Conservation (phyloP, 1,139 yeast genomes). For the Maudiozyma humilis region DNA sequence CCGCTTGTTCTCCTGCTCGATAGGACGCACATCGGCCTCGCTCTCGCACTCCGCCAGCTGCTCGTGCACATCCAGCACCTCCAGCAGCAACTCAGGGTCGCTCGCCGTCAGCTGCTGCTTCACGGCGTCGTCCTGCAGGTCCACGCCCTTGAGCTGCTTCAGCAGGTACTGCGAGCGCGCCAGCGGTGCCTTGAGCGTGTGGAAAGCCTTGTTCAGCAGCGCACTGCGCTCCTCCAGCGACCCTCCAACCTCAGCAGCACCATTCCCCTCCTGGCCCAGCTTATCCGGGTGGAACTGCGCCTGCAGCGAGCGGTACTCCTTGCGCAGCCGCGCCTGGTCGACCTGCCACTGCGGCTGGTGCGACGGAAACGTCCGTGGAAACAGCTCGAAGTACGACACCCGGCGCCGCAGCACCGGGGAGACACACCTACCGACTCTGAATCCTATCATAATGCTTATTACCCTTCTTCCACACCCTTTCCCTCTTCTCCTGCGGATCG, state of each 20-base stretch:
- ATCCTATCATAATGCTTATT: no score
- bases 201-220: constrained; percentile 65
- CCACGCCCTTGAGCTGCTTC: constrained; percentile 36
- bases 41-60: constrained; percentile 54
- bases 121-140: constrained; percentile 35
- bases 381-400: constrained; percentile 43
- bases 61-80: constrained; percentile 76
- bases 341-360: constrained; percentile 62
- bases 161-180: constrained; percentile 56
- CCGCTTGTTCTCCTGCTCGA: constrained; percentile 48
- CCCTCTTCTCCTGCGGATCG: no score
- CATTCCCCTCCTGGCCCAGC: constrained; percentile 13
- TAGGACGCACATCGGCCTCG: constrained; percentile 47
- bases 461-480: no score
- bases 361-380: constrained; percentile 65
- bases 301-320: constrained; percentile 70
- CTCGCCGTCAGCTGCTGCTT: constrained; percentile 27
- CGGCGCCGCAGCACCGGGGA: background rate
- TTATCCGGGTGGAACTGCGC: constrained; percentile 76
- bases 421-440: no score
- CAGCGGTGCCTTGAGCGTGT: constrained; percentile 61
- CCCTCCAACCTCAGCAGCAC: constrained; percentile 5
- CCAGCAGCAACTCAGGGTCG: constrained; percentile 58
- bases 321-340: constrained; percentile 48
- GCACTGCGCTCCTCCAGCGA: constrained; percentile 30